phyloP scores from a whole-genome alignment of 2,329 filamentous ascomycete species.

The Aaosphaeria arxii region DNA sequence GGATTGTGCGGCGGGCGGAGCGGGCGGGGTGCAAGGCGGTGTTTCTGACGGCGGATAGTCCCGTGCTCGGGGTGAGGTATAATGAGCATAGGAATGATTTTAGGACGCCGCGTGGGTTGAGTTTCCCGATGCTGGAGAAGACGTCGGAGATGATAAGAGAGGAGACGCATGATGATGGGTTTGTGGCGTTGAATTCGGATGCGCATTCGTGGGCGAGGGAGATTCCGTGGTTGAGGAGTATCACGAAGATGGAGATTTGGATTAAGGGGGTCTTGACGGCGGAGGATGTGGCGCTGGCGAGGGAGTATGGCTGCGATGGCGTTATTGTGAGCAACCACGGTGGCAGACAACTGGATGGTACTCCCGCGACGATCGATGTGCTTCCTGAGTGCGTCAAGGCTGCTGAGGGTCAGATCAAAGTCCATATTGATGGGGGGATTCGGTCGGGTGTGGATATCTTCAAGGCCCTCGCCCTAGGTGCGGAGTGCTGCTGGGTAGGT shows the following conservation, averaged over 20 bases:
- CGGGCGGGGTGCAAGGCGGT: not conserved
- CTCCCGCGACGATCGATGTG: slow-evolving; percentile 4
- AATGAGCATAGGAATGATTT: not conserved
- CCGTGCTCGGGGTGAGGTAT: not conserved
- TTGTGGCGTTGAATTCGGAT: slow-evolving; percentile 17
- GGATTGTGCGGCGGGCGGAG: not conserved
- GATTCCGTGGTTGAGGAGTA: slow-evolving; percentile 5
- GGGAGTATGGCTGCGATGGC: slow-evolving; percentile 46
- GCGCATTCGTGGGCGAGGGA: slow-evolving; percentile 10
- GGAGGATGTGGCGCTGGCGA: slow-evolving; percentile 50
- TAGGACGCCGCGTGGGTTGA: slow-evolving; percentile 5
- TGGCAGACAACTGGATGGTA: slow-evolving; percentile 17
- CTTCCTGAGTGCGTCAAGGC: slow-evolving; percentile 3
- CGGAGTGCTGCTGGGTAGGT: slow-evolving; percentile 12
- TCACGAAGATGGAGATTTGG: slow-evolving; percentile 30
- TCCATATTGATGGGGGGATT: slow-evolving; percentile 8
- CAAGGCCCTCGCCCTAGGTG: slow-evolving; percentile 12
- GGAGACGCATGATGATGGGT: slow-evolving; percentile 24
- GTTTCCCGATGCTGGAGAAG: slow-evolving; percentile 22
- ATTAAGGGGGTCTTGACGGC: slow-evolving; percentile 47
- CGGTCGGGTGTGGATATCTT: slow-evolving; percentile 18
- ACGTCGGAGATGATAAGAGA: slow-evolving; percentile 17
- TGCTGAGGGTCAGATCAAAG: slow-evolving; percentile 1
- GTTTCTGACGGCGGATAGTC: not conserved
- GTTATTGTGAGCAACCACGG: slow-evolving; percentile 39